A percentile compares a stretch with the other conserved stretches of the same genome.
These are phyloP conservation scores for Pseudocercospora crystallina DNA, from an alignment of 2,329 filamentous ascomycete species.

Conservation along the genomic window DNA sequence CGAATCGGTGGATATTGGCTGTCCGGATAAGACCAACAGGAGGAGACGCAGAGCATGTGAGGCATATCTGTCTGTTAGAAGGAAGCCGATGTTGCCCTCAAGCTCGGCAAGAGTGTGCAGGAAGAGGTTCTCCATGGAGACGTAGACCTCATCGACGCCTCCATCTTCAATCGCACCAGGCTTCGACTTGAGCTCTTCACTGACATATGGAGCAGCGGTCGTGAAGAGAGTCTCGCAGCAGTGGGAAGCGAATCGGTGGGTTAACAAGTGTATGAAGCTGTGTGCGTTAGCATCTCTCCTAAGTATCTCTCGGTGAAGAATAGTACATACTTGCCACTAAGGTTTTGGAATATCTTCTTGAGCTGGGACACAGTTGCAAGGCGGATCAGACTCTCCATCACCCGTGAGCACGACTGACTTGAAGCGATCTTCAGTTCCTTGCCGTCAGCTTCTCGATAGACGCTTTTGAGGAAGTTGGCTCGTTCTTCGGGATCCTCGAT, in stretches of 20 bases:
- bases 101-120: conserved; percentile 81
- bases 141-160: conserved; percentile 52
- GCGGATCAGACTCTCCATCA: conserved; percentile 88
- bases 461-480: conserved; percentile 64
- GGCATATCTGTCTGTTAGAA: conserved; percentile 85
- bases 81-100: conserved; percentile 76
- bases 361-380: conserved; percentile 77
- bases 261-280: conserved; percentile 80
- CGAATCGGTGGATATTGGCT: conserved; percentile 69
- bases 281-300: background rate
- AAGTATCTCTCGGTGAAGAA: background rate
- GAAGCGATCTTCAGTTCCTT: conserved; percentile 96
- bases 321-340: conserved; percentile 67
- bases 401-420: conserved; percentile 89
- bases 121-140: conserved; percentile 81
- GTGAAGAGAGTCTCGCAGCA: conserved; percentile 94
- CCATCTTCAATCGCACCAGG: conserved; percentile 39
- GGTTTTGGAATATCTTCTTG: conserved; percentile 81
- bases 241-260: conserved; percentile 95
- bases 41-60: conserved; percentile 88
- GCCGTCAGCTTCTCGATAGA: conserved; percentile 81
- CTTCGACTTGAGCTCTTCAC: conserved; percentile 63
- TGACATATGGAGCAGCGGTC: conserved; percentile 75
- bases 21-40: conserved; percentile 79
- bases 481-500: conserved; percentile 70